phyloP scores from a whole-genome alignment of 2,329 filamentous ascomycete genomes.

The Lachnellula willkommii region DNA sequence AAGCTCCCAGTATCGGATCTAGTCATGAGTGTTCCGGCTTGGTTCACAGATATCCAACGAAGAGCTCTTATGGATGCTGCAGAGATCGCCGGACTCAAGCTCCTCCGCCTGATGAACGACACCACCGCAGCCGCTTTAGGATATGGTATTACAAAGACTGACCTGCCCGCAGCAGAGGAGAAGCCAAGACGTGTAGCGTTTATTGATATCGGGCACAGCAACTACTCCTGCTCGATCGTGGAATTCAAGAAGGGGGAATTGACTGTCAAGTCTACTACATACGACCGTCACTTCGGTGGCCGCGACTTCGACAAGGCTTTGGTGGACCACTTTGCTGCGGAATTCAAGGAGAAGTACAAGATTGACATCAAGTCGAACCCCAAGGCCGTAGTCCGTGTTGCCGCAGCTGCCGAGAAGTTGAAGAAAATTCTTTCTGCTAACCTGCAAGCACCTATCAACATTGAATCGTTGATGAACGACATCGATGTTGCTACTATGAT shows the following conservation, averaged over 20 bases:
- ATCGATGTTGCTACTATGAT: constrained; percentile 84
- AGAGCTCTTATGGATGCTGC: constrained; percentile 83
- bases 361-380: constrained; percentile 88
- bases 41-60: constrained; percentile 95
- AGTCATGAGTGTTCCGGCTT: constrained; percentile 88
- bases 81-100: constrained; percentile 88
- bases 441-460: constrained; percentile 85
- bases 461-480: constrained; percentile 98
- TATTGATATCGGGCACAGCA: constrained; percentile 92
- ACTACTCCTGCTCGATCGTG: constrained; percentile 89
- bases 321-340: constrained; percentile 87
- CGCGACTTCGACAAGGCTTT: constrained; percentile 95
- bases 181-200: constrained; percentile 87
- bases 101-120: constrained; percentile 94
- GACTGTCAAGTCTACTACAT: constrained; percentile 85
- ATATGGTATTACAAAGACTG: constrained; percentile 96
- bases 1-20: constrained; percentile 88
- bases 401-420: constrained; percentile 87
- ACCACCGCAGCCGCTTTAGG: constrained; percentile 93
- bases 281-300: constrained; percentile 93
- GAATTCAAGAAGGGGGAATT: constrained; percentile 98
- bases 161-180: constrained; percentile 83
- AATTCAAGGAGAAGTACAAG: constrained; percentile 98
- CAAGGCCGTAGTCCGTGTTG: constrained; percentile 82
- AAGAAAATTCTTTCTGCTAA: constrained; percentile 99